A percentile compares a stretch with the other conserved stretches of the same genome.
These are phyloP conservation scores for Trichoderma cornu-damae DNA, from an alignment of 2,329 filamentous ascomycete species.

Conservation along the genomic window DNA sequence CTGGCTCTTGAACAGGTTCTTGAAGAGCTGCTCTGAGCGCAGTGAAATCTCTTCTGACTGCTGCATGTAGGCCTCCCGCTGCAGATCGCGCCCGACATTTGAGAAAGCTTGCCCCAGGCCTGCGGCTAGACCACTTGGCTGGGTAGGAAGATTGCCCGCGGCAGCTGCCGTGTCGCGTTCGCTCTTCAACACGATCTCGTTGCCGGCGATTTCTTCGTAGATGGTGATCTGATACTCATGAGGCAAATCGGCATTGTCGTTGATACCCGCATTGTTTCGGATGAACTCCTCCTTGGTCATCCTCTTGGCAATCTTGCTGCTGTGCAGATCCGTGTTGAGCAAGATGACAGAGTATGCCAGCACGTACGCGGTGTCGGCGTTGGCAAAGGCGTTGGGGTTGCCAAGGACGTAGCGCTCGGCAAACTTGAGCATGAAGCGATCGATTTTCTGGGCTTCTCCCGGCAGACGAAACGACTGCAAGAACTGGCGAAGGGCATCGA, in stretches of 20 bases:
- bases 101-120: slow-evolving; percentile 84
- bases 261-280: slow-evolving; percentile 98
- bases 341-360: slow-evolving; percentile 94
- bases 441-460: slow-evolving; percentile 96
- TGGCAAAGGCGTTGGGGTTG: slow-evolving; percentile 95
- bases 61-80: slow-evolving; percentile 87
- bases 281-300: slow-evolving; percentile 99
- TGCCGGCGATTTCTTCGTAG: slow-evolving; percentile 83
- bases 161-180: slow-evolving; percentile 87
- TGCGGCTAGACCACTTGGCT: slow-evolving; percentile 68
- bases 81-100: slow-evolving; percentile 84
- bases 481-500: slow-evolving; percentile 85
- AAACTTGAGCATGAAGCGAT: slow-evolving; percentile 99
- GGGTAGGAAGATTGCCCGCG: slow-evolving; percentile 55
- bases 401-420: slow-evolving; percentile 91
- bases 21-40: slow-evolving; percentile 78
- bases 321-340: slow-evolving; percentile 94
- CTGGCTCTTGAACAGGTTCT: slow-evolving; percentile 85
- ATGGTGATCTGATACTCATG: slow-evolving; percentile 86
- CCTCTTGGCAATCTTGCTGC: slow-evolving; percentile 70
- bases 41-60: slow-evolving; percentile 87
- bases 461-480: slow-evolving; percentile 91
- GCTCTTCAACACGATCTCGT: slow-evolving; percentile 92
- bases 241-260: slow-evolving; percentile 89
- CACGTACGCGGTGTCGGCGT: slow-evolving; percentile 96